Base-by-base conservation (phyloP, 805 yeast genomes). In the Candida succiphila region DNA sequence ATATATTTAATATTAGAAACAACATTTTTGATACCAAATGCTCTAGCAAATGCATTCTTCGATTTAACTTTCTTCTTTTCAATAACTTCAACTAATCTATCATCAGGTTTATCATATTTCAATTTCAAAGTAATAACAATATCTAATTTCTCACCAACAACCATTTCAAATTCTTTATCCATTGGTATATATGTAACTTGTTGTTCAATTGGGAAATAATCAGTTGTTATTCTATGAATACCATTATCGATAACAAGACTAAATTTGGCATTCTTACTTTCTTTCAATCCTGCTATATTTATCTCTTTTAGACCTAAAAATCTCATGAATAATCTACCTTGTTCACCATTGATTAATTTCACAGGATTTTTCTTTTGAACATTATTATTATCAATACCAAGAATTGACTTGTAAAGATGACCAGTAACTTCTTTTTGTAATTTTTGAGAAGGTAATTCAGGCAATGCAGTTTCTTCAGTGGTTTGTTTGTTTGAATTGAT, bases 111-210 rank as follows among this genome's bases (percentile, higher is more conserved):
- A 19, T 67, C 61, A 48, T 78, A 79, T 10, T 63, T 59, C 32
- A 85, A 67, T 58, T 83, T 85, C 56, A 87, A 56, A 0, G 95
- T 86, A 30, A 88, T 54, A 26, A 77, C 69, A 29, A 88, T 62
- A 40, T 80, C 81, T 18, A 80, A 62, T 3, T 67, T 59, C 14
- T 69, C 73, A 15, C 70, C 75, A 18, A 80, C 80, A 4, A 78
- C 64, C 41, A 80, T 60, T 53, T 86, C 96, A 52, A 85, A 85
- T 48, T 88, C 96, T 48, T 82, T 85, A 31, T 69, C 69, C 33
- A 84, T 58, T 17, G 57, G 38, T 24, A 67, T 56, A 22, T 46
- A 45, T 13, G 32, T 21, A 21, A 21, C 10, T 21, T 21, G 23
- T 21, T 21, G 10, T 21, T 21, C 44, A 34, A 71, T 42, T 17